These are phyloP conservation scores for Buxus sempervirens DNA, from an alignment of 164 flowering plant genomes.

Conservation along the genomic window DNA sequence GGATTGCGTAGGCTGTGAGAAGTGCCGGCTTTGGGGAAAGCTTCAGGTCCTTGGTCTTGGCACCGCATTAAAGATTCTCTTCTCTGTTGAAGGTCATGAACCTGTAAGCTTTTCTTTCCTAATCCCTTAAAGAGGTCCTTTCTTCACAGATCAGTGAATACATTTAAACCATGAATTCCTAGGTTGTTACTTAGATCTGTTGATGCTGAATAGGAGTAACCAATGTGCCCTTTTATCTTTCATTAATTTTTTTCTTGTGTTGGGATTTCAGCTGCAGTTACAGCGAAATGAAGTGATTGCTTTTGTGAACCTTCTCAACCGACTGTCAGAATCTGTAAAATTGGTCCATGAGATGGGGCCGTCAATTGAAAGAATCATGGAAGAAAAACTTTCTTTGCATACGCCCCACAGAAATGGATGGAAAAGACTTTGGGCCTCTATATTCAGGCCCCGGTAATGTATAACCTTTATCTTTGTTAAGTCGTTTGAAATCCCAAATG, in stretches of 20 bases:
- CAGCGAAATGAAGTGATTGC: conserved; percentile 97
- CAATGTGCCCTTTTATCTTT: neutral
- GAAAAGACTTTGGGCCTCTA: conserved; percentile 23
- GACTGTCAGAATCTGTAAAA: conserved; percentile 86
- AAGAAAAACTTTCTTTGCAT: conserved; percentile 19
- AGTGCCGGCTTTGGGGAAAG: conserved; percentile 99
- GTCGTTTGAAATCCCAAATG: no score
- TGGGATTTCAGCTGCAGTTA: conserved; percentile 61
- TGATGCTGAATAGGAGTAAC: neutral
- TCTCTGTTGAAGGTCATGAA: conserved; percentile 66
- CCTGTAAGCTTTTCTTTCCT: conserved; percentile 38
- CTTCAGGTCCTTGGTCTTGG: conserved; percentile 99
- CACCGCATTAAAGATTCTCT: conserved; percentile 91
- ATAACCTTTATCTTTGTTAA: no score
- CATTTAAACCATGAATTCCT: neutral
- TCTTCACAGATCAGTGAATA: no score
- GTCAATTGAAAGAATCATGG: conserved; percentile 36
- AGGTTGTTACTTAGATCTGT: no score
- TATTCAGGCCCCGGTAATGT: conserved; percentile 5
- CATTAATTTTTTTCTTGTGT: neutral
- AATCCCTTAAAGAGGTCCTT: neutral
- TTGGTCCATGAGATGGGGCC: conserved; percentile 65
- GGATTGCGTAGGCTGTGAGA: conserved; percentile 99
- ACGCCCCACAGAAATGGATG: conserved; percentile 17
- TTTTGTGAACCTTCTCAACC: conserved; percentile 70